These are phyloP conservation scores for Botrytis hyacinthi DNA, from an alignment of 2,329 filamentous ascomycete species.

Conservation along the genomic window DNA sequence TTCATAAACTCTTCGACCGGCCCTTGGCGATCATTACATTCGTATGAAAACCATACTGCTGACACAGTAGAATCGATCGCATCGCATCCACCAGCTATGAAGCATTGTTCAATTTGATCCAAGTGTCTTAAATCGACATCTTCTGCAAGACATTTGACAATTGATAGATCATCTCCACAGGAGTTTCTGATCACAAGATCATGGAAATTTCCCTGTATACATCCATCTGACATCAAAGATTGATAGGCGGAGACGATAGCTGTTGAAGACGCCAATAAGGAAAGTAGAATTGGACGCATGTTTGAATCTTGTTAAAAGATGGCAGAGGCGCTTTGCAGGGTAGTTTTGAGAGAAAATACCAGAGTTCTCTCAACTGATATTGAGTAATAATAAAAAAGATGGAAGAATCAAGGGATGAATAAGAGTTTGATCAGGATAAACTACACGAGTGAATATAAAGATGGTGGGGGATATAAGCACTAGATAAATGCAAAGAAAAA, in stretches of 20 bases:
- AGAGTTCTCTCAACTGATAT: background rate
- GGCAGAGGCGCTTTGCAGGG: background rate
- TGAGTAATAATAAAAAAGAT: background rate
- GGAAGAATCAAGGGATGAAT: background rate
- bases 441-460: background rate
- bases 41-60: slow-evolving; percentile 28
- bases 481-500: slow-evolving; percentile 6
- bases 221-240: slow-evolving; percentile 16
- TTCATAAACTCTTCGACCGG: slow-evolving; percentile 8
- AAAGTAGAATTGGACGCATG: slow-evolving; percentile 31
- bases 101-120: slow-evolving; percentile 32
- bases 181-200: slow-evolving; percentile 28
- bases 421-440: background rate
- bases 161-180: slow-evolving; percentile 27
- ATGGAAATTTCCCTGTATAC: slow-evolving; percentile 25
- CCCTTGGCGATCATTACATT: slow-evolving; percentile 24
- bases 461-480: background rate
- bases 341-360: background rate
- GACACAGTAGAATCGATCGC: slow-evolving; percentile 26
- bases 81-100: slow-evolving; percentile 29
- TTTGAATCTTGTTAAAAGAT: slow-evolving; percentile 5
- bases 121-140: slow-evolving; percentile 24
- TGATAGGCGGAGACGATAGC: slow-evolving; percentile 27
- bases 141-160: slow-evolving; percentile 29
- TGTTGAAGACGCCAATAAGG: slow-evolving; percentile 13